Conservation (phyloP, 1,284 basidiomycete genomes). For the Testicularia cyperi region DNA sequence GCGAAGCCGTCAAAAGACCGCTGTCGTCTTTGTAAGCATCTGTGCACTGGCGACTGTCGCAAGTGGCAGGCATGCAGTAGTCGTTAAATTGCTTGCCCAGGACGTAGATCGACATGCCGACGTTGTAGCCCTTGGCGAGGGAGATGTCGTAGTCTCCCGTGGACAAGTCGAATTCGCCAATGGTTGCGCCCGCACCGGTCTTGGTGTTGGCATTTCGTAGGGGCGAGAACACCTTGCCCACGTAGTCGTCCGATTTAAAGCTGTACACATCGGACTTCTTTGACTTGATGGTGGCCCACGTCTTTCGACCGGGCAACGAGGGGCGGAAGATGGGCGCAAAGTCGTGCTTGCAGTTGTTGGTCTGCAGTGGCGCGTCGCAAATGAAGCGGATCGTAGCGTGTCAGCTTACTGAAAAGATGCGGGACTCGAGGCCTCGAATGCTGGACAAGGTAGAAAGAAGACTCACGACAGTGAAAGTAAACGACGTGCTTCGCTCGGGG, state of each 20-base stretch:
- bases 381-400: too few species aligned
- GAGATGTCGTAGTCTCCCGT: constrained; percentile 31
- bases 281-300: constrained; percentile 16
- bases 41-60: constrained; percentile 11
- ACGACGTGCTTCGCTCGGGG: constrained; percentile 21
- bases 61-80: constrained; percentile 27
- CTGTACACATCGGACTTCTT: constrained; percentile 14
- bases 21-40: constrained; percentile 26
- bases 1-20: constrained; percentile 14
- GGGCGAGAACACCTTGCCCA: constrained; percentile 33
- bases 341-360: constrained; percentile 34
- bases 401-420: background rate
- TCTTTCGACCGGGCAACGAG: constrained; percentile 17
- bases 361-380: too few species aligned
- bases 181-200: constrained; percentile 26
- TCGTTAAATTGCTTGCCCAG: constrained; percentile 13
- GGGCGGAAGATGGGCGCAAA: constrained; percentile 37
- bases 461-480: constrained; percentile 24
- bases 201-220: constrained; percentile 14
- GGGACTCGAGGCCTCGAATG: too few species aligned
- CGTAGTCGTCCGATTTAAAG: constrained; percentile 34
- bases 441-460: too few species aligned
- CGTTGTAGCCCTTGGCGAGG: constrained; percentile 33
- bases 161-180: constrained; percentile 23
- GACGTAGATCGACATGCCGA: constrained; percentile 15